Conservation (phyloP, 2,329 filamentous ascomycete genomes). For the Colletotrichum cereale region DNA sequence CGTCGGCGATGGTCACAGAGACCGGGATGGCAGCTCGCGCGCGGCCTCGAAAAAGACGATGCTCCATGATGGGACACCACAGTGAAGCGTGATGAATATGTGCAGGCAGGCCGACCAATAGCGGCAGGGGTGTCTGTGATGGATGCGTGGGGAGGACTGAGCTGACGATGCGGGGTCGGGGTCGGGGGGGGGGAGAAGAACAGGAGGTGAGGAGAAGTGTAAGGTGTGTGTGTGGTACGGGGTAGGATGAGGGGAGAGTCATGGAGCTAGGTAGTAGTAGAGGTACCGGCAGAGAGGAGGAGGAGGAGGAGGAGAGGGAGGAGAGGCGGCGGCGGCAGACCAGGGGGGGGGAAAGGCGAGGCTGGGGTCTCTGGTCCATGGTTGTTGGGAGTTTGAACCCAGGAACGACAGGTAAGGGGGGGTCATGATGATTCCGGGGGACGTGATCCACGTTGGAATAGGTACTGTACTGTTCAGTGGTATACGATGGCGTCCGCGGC, state of each 20-base stretch:
- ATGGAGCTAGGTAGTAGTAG: conserved; percentile 7
- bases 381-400: conserved; percentile 12
- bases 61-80: conserved; percentile 33
- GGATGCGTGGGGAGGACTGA: conserved; percentile 38
- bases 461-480: conserved; percentile 4
- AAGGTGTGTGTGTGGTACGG: not conserved
- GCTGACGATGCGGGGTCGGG: conserved; percentile 34
- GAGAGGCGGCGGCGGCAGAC: conserved; percentile 4
- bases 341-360: not conserved
- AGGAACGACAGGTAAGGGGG: conserved; percentile 17
- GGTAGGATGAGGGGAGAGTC: conserved; percentile 1
- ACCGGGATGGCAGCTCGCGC: conserved; percentile 18
- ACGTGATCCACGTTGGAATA: conserved; percentile 9
- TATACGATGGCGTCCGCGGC: conserved; percentile 7
- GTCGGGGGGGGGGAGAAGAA: not conserved
- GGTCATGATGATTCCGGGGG: conserved; percentile 27
- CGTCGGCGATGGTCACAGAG: conserved; percentile 13
- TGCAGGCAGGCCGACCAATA: conserved; percentile 32
- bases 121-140: conserved; percentile 12
- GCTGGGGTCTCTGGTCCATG: conserved; percentile 5
- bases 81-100: conserved; percentile 24
- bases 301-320: conserved; percentile 2
- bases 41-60: conserved; percentile 30
- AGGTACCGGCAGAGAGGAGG: not conserved
- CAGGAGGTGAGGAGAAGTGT: conserved; percentile 11